Conservation (phyloP, 78 protist species). For the Anaeramoeba ignava region DNA sequence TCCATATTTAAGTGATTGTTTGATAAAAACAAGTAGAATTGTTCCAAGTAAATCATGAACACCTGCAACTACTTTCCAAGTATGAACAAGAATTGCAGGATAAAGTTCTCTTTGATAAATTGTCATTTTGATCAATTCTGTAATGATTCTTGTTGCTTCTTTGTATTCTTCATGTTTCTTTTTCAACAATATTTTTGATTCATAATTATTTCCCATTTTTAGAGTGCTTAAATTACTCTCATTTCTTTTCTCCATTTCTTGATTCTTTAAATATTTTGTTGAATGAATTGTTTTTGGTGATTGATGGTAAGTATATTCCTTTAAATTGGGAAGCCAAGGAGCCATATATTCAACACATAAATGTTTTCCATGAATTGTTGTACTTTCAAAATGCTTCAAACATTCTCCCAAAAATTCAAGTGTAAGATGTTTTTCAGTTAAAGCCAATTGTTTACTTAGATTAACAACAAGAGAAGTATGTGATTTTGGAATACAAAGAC, state of each 20-base stretch:
- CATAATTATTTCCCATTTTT: background rate
- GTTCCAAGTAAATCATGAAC: background rate
- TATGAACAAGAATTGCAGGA: constrained; percentile 28
- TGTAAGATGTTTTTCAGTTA: constrained; percentile 24
- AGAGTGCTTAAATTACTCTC: no score
- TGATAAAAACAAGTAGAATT: constrained; percentile 19
- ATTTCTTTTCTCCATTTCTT: no score
- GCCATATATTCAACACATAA: constrained; percentile 36
- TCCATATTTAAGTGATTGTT: constrained; percentile 11
- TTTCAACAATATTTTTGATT: no score
- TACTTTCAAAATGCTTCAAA: constrained; percentile 15
- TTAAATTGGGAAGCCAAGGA: constrained; percentile 46
- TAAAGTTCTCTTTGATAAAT: constrained; percentile 24
- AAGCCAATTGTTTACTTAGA: constrained; percentile 19
- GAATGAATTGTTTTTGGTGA: no score
- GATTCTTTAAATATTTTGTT: no score
- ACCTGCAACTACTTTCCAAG: constrained; percentile 35
- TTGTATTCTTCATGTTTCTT: background rate
- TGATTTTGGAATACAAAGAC: constrained; percentile 45
- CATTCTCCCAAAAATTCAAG: constrained; percentile 36
- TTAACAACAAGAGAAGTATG: constrained; percentile 27
- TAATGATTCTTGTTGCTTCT: background rate
- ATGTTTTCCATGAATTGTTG: constrained; percentile 31
- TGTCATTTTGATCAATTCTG: constrained; percentile 23
- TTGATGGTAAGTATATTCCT: no score